Evolutionary conservation across 1,284 basidiomycete species (phyloP).

Genomic region (Afroboletus lepidellus): DNA sequence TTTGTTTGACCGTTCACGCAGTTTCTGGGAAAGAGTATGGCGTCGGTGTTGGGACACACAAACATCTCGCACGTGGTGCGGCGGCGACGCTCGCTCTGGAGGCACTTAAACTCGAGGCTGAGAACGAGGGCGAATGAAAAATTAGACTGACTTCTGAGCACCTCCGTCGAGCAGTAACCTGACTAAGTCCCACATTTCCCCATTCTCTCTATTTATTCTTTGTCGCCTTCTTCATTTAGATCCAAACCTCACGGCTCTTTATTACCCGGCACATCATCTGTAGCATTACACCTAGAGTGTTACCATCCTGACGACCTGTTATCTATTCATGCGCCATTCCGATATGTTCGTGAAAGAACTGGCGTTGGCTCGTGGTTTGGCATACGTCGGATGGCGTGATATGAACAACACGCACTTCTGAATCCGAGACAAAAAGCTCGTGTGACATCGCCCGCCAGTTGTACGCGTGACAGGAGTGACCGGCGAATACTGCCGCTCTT

Average conservation of each 20-base stretch:
- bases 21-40: conserved; percentile 33
- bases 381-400: conserved; percentile 7
- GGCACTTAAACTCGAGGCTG: conserved; percentile 24
- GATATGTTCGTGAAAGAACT: conserved; percentile 8
- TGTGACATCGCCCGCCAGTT: conserved; percentile 11
- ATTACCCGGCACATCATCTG: conserved; percentile 3
- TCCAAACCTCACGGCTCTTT: neutral
- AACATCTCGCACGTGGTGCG: conserved; percentile 50
- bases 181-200: neutral
- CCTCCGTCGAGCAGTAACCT: neutral
- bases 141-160: conserved; percentile 1
- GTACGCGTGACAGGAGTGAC: conserved; percentile 6
- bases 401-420: conserved; percentile 8
- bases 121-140: conserved; percentile 19
- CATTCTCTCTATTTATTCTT: conserved; percentile 7
- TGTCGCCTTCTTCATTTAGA: neutral
- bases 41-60: conserved; percentile 40
- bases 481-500: too few relatives aligned
- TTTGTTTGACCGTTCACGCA: conserved; percentile 17
- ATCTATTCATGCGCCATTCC: conserved; percentile 15
- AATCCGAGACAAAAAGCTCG: conserved; percentile 11
- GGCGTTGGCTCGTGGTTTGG: conserved; percentile 2
- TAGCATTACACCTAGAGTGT: conserved; percentile 11
- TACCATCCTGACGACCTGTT: conserved; percentile 8
- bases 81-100: conserved; percentile 53